Evolutionary conservation across 2,329 filamentous ascomycete genomes (phyloP).

Genomic region (Aspergillus aculeatinus): DNA sequence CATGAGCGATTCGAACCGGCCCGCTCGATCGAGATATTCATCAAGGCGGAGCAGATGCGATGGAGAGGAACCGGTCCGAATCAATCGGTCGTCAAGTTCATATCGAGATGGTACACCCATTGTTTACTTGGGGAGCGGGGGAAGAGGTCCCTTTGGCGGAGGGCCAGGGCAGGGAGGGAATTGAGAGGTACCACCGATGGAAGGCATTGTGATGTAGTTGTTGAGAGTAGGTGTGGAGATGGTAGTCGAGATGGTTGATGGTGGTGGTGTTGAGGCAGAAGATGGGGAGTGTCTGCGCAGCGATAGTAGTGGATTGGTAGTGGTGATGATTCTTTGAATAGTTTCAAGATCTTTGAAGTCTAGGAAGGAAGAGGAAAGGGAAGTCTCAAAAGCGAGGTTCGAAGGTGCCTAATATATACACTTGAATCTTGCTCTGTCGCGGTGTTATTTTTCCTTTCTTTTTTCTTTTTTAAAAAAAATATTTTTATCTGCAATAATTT

Average conservation of each 20-base stretch:
- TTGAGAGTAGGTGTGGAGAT: background rate
- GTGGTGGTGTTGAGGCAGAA: constrained; percentile 12
- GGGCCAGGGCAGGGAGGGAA: constrained; percentile 42
- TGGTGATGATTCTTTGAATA: background rate
- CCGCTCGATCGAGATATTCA: constrained; percentile 3
- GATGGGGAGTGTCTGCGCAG: background rate
- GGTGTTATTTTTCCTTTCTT: constrained; percentile 9
- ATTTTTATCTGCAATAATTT: constrained; percentile 7
- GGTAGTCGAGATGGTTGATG: constrained; percentile 1
- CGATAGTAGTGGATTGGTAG: constrained; percentile 5
- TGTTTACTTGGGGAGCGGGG: constrained; percentile 40
- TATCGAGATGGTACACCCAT: constrained; percentile 19
- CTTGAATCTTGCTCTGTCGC: background rate
- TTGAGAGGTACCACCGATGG: constrained; percentile 34
- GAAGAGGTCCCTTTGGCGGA: constrained; percentile 41
- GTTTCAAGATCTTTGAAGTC: constrained; percentile 6
- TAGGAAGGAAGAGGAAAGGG: constrained; percentile 6
- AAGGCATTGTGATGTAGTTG: constrained; percentile 33
- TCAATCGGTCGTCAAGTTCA: constrained; percentile 35
- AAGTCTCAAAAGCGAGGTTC: constrained; percentile 15
- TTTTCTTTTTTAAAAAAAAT: constrained; percentile 13
- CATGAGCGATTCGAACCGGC: constrained; percentile 21
- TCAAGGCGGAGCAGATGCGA: constrained; percentile 14
- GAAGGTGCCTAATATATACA: constrained; percentile 22
- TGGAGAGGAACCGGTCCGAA: constrained; percentile 25